phyloP scores from a whole-genome alignment of 768 basidiomycete species.

The Melanogaster broomeanus region DNA sequence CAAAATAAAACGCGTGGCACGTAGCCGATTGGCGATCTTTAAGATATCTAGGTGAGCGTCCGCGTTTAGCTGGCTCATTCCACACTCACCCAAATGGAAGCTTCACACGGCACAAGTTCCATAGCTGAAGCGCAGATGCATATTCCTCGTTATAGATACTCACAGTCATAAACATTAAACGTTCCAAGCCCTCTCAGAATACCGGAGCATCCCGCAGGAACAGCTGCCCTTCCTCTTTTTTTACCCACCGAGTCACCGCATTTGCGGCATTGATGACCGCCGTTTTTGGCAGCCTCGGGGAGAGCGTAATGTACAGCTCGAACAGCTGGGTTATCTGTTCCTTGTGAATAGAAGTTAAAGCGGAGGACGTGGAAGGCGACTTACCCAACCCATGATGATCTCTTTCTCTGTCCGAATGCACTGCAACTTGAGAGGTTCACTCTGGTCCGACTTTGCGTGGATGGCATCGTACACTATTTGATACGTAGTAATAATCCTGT shows the following conservation, averaged over 20 bases:
- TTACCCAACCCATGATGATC: constrained; percentile 92
- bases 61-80: too few species aligned
- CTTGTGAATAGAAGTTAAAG: not conserved
- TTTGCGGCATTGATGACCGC: constrained; percentile 89
- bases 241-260: constrained; percentile 86
- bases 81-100: too few species aligned
- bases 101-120: too few species aligned
- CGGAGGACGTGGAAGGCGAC: constrained; percentile 23
- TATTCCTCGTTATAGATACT: too few species aligned
- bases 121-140: too few species aligned
- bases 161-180: too few species aligned
- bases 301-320: constrained; percentile 85
- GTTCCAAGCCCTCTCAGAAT: constrained; percentile 46
- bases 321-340: constrained; percentile 88
- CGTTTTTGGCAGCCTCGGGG: constrained; percentile 84
- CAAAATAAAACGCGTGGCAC: too few species aligned
- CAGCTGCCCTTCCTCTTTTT: constrained; percentile 78
- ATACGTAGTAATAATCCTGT: constrained; percentile 83
- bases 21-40: too few species aligned
- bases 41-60: too few species aligned
- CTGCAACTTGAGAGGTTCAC: constrained; percentile 78
- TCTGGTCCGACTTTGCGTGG: constrained; percentile 87
- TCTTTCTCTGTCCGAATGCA: constrained; percentile 86
- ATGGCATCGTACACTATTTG: constrained; percentile 86
- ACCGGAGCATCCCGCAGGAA: constrained; percentile 91